phyloP scores from a whole-genome alignment of 345 rosid genomes.

The Ricinus communis region DNA sequence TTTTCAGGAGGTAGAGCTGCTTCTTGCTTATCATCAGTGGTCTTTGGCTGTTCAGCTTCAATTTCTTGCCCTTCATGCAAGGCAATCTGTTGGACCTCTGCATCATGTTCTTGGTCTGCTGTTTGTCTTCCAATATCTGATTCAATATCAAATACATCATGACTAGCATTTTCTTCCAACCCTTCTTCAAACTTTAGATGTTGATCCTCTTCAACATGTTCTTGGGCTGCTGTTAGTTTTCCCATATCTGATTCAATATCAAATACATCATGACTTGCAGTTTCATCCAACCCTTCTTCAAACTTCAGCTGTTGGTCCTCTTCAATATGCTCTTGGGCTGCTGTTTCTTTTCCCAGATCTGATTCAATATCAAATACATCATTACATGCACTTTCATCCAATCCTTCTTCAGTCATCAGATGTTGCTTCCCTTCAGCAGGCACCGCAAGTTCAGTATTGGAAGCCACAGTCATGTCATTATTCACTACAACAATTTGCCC shows the following conservation, averaged over 20 bases:
- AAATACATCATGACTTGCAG: not conserved
- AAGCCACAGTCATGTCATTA: slow-evolving; percentile 5
- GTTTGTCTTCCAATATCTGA: slow-evolving; percentile 17
- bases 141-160: slow-evolving; percentile 13
- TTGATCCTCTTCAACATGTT: slow-evolving; percentile 23
- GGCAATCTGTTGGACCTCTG: slow-evolving; percentile 31
- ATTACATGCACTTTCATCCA: not conserved
- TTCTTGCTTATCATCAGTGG: slow-evolving; percentile 23
- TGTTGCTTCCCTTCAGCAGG: too few species aligned
- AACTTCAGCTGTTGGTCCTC: slow-evolving; percentile 26
- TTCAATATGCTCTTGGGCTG: slow-evolving; percentile 27
- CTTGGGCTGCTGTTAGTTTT: slow-evolving; percentile 27
- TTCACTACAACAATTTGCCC: slow-evolving; percentile 8
- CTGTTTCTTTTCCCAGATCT: slow-evolving; percentile 19
- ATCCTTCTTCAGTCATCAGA: slow-evolving; percentile 7
- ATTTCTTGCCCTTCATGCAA: slow-evolving; percentile 35
- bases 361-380: slow-evolving; percentile 14
- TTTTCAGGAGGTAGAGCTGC: slow-evolving; percentile 19
- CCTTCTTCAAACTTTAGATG: slow-evolving; percentile 11
- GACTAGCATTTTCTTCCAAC: slow-evolving; percentile 1
- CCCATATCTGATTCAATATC: slow-evolving; percentile 14
- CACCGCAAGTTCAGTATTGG: slow-evolving; percentile 7
- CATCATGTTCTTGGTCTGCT: slow-evolving; percentile 27
- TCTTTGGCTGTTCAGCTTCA: slow-evolving; percentile 35
- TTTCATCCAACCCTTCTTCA: slow-evolving; percentile 12